Base-by-base conservation (phyloP, 2,329 filamentous ascomycete genomes). In the Trichoderma cornu-damae region DNA sequence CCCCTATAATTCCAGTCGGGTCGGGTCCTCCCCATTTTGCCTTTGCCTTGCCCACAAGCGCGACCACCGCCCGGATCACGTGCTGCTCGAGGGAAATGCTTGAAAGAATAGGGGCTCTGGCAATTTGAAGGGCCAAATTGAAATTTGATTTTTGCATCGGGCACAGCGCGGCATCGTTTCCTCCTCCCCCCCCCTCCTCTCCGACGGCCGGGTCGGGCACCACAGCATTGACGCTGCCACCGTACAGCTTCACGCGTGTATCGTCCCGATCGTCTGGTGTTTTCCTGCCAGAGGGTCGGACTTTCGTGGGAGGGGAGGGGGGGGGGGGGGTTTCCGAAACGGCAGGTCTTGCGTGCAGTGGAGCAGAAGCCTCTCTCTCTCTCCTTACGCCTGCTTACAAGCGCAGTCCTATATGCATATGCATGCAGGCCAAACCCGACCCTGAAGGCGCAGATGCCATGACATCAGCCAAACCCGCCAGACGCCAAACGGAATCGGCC, bases 1-100 rank as follows among this genome's bases (percentile, higher is more conserved):
- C 53, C 53, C 53, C n/a, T n/a, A n/a, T 57, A 49, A 57, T 57
- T 55, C 52, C 40, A 44, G 30, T 44, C 28, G n/a, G n/a, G n/a
- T n/a, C 38, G 51, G 22, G 44, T 57, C 46, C 32, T n/a, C n/a
- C n/a, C n/a, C n/a, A n/a, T n/a, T n/a, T n/a, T n/a, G n/a, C n/a
- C n/a, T 28, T 16, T 28, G 42, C 28, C 14, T 28, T 12, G 42
- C 42, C 42, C 16, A 20, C 34, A 32, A 18, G 26, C 44, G 12
- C n/a, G n/a, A n/a, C n/a, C n/a, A n/a, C n/a, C n/a, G 40, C 38
- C 38, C 12, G 28, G 18, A 57, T 57, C 54, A 57, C 54, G 54
- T 57, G 54, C 54, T 30, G 18, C n/a, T 30, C 42, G 20, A n/a
- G n/a, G n/a, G n/a, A n/a, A n/a, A n/a, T n/a, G n/a, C n/a, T n/a